phyloP scores from a whole-genome alignment of 2,329 filamentous ascomycete species.

The Cucurbitaria berberidis region DNA sequence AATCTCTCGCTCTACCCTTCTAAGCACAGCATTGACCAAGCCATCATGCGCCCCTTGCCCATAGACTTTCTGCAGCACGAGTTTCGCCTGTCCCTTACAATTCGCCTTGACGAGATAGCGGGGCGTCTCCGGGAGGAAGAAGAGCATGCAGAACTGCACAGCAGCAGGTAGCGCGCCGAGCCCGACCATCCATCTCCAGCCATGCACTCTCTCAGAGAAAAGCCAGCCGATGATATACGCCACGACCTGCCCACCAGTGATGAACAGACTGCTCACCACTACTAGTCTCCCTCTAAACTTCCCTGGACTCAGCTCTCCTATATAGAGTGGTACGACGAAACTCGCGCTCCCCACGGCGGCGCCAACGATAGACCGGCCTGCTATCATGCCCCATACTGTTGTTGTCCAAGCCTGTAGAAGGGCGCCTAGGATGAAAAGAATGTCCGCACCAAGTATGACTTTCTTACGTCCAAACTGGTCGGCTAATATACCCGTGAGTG shows the following conservation, averaged over 20 bases:
- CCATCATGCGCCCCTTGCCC: slow-evolving; percentile 43
- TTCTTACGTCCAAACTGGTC: slow-evolving; percentile 84
- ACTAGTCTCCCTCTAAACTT: slow-evolving; percentile 78
- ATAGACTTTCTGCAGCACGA: slow-evolving; percentile 69
- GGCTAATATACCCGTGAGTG: slow-evolving; percentile 62
- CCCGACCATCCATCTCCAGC: slow-evolving; percentile 93
- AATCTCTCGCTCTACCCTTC: slow-evolving; percentile 75
- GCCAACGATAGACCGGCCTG: slow-evolving; percentile 72
- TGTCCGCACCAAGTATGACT: slow-evolving; percentile 69
- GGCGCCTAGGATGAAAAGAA: slow-evolving; percentile 73
- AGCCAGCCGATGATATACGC: slow-evolving; percentile 85
- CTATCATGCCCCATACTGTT: slow-evolving; percentile 69
- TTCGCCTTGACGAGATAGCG: slow-evolving; percentile 81
- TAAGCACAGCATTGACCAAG: slow-evolving; percentile 66
- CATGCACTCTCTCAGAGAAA: slow-evolving; percentile 62
- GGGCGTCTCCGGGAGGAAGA: slow-evolving; percentile 84
- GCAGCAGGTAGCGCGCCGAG: slow-evolving; percentile 78
- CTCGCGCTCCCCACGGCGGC: slow-evolving; percentile 76
- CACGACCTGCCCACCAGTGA: slow-evolving; percentile 86
- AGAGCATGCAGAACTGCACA: slow-evolving; percentile 71
- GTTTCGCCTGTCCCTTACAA: slow-evolving; percentile 65
- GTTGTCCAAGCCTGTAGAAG: slow-evolving; percentile 66
- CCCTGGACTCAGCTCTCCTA: slow-evolving; percentile 82
- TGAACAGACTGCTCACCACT: slow-evolving; percentile 80
- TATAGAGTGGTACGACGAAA: slow-evolving; percentile 79